phyloP scores from a whole-genome alignment of 2,329 filamentous ascomycete species.

The Aspergillus cejpii region DNA sequence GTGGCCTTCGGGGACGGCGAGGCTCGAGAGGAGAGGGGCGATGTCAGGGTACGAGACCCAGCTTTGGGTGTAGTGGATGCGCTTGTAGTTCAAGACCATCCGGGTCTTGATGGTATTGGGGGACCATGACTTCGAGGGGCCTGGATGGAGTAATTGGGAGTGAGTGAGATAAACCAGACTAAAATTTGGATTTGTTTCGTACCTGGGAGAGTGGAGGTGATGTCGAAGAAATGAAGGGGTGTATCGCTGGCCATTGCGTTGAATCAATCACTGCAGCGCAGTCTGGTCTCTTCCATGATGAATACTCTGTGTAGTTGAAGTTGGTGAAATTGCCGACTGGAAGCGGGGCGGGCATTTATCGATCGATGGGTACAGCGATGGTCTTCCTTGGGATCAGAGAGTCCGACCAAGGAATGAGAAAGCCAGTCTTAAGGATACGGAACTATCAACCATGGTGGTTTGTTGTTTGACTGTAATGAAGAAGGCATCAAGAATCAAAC shows the following conservation, averaged over 20 bases:
- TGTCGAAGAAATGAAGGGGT: constrained; percentile 33
- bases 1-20: constrained; percentile 19
- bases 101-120: constrained; percentile 24
- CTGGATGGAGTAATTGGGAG: constrained; percentile 12
- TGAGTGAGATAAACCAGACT: too few species aligned
- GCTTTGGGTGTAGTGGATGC: constrained; percentile 23
- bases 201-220: constrained; percentile 26
- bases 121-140: constrained; percentile 26
- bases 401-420: too few species aligned
- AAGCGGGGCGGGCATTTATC: not conserved
- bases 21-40: constrained; percentile 20
- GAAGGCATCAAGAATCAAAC: too few species aligned
- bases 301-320: too few species aligned
- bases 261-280: too few species aligned
- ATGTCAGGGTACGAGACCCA: constrained; percentile 27
- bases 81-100: constrained; percentile 24
- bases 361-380: not conserved
- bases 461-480: too few species aligned
- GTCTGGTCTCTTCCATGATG: too few species aligned
- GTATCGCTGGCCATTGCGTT: constrained; percentile 16
- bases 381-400: too few species aligned
- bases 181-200: too few species aligned
- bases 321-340: too few species aligned
- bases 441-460: too few species aligned
- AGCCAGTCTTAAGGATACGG: too few species aligned